A percentile compares a stretch with the other conserved stretches of the same genome.
phyloP scores from a whole-genome alignment of 2,329 filamentous ascomycete genomes.

The Hymenotorrendiella dingleyae region DNA sequence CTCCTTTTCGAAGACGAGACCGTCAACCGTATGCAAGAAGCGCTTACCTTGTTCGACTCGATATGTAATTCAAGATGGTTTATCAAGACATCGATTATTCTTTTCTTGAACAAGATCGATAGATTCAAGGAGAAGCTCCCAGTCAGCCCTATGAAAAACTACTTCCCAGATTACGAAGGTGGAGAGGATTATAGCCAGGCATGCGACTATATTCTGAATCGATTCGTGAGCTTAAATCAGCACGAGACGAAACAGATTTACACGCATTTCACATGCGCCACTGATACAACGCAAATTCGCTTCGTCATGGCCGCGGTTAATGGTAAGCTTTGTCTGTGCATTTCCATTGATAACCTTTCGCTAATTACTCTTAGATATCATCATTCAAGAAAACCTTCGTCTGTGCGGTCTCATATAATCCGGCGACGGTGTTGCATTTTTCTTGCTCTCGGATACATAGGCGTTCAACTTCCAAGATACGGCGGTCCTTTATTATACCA shows the following conservation, averaged over 20 bases:
- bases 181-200: conserved; percentile 93
- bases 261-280: conserved; percentile 98
- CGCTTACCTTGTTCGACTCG: conserved; percentile 78
- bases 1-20: conserved; percentile 95
- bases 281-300: conserved; percentile 96
- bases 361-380: conserved; percentile 73
- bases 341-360: not conserved
- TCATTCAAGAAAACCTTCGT: conserved; percentile 98
- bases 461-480: conserved; percentile 28
- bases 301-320: conserved; percentile 99
- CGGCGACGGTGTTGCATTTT: conserved; percentile 13
- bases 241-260: conserved; percentile 99
- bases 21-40: conserved; percentile 91
- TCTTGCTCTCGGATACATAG: conserved; percentile 23
- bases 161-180: conserved; percentile 88
- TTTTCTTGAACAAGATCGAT: conserved; percentile 89
- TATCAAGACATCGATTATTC: conserved; percentile 81
- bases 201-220: conserved; percentile 98
- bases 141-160: conserved; percentile 78
- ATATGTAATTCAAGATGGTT: conserved; percentile 89
- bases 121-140: conserved; percentile 82
- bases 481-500: conserved; percentile 30
- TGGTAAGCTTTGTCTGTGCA: conserved; percentile 52
- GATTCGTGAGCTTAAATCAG: conserved; percentile 97
- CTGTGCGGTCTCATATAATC: conserved; percentile 88